These are phyloP conservation scores for Aechmea fasciata DNA, from an alignment of 176 grass and related monocot species.

Conservation along the genomic window DNA sequence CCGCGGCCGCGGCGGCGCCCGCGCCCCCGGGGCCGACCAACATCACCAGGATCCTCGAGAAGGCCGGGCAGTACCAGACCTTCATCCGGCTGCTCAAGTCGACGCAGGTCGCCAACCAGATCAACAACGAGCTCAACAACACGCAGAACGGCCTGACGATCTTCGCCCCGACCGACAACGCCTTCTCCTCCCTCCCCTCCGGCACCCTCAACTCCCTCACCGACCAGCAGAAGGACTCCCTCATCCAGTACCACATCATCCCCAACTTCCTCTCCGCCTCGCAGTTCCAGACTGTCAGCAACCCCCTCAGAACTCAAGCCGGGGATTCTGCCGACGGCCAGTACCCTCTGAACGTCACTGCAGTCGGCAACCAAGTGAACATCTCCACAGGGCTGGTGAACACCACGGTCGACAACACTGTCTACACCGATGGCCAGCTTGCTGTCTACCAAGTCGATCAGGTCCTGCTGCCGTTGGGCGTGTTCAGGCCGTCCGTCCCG, in stretches of 20 bases:
- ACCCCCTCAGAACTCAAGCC: conserved; percentile 82
- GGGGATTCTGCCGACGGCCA: conserved; percentile 41
- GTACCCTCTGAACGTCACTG: conserved; percentile 69
- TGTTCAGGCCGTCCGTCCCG: conserved; percentile 42
- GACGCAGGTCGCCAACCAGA: conserved; percentile 55
- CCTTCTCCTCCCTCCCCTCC: conserved; percentile 60
- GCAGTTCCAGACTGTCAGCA: conserved; percentile 86
- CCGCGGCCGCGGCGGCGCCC: conserved; percentile 11
- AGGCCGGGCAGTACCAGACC: conserved; percentile 75
- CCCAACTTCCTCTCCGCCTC: conserved; percentile 34
- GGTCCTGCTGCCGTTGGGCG: conserved; percentile 53
- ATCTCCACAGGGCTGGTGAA: conserved; percentile 73
- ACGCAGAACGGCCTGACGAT: conserved; percentile 67
- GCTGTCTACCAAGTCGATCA: conserved; percentile 69
- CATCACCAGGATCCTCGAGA: conserved; percentile 71
- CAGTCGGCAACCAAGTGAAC: conserved; percentile 53
- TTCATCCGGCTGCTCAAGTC: conserved; percentile 58
- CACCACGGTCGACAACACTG: conserved; percentile 52
- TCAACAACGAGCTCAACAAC: conserved; percentile 91
- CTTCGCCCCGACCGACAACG: conserved; percentile 91
- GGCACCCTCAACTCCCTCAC: conserved; percentile 81
- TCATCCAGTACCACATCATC: conserved; percentile 77
- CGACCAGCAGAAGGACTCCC: conserved; percentile 70
- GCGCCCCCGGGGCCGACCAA: conserved; percentile 43
- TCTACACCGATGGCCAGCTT: conserved; percentile 49